These are phyloP conservation scores for Nitzschia sp. DNA, from an alignment of 108 stramenopile species.

Conservation along the genomic window DNA sequence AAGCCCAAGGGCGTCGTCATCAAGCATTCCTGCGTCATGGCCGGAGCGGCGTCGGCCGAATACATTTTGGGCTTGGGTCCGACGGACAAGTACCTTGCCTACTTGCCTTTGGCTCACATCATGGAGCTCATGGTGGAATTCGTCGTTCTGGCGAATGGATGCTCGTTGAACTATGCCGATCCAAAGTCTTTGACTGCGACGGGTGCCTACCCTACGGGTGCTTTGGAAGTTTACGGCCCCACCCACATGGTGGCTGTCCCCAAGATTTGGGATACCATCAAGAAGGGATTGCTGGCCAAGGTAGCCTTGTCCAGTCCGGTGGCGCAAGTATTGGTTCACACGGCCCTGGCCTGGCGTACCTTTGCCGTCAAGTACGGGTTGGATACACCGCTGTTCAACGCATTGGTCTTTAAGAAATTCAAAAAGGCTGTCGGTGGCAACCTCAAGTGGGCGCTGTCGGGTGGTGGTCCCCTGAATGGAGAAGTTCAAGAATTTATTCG, in stretches of 20 bases:
- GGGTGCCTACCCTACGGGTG: constrained; percentile 84
- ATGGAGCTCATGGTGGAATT: constrained; percentile 90
- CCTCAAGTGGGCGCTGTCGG: constrained; percentile 75
- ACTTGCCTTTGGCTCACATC: constrained; percentile 84
- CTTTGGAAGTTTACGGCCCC: constrained; percentile 81
- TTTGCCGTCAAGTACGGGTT: constrained; percentile 70
- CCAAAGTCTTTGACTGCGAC: constrained; percentile 80
- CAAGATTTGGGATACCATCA: constrained; percentile 95
- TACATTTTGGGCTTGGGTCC: constrained; percentile 28
- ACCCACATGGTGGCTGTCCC: constrained; percentile 90
- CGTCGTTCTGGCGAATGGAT: constrained; percentile 54
- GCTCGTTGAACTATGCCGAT: constrained; percentile 83
- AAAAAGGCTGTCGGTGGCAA: constrained; percentile 79
- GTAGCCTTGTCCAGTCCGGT: constrained; percentile 66
- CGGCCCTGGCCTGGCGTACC: constrained; percentile 65
- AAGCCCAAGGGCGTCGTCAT: constrained; percentile 98
- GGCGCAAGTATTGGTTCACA: constrained; percentile 66
- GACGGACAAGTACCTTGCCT: constrained; percentile 65
- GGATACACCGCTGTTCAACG: constrained; percentile 89
- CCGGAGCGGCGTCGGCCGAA: constrained; percentile 51
- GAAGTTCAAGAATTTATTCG: constrained; percentile 86
- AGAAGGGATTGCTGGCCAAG: constrained; percentile 88
- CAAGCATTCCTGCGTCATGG: constrained; percentile 83
- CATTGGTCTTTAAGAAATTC: constrained; percentile 89
- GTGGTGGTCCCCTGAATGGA: constrained; percentile 84